Base-by-base conservation (phyloP, 2,329 filamentous ascomycete species). In the Aspergillus piperis region DNA sequence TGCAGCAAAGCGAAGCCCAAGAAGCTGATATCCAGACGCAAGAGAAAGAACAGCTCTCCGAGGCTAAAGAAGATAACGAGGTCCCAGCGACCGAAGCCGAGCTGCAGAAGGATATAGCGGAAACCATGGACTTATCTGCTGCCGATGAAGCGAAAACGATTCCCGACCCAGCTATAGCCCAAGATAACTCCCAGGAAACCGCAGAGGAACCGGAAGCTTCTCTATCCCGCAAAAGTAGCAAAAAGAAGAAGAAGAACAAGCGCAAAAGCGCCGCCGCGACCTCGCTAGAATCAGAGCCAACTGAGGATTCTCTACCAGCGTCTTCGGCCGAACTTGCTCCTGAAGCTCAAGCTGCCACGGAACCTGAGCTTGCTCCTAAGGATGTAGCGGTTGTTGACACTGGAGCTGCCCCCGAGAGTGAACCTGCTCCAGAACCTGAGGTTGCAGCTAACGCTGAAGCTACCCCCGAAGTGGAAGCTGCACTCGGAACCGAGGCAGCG, bases 161-260 rank as follows among this genome's bases (percentile, higher is more conserved):
- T 13, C 11, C 42, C 23, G n/a, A 42, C 21, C 6, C n/a, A 7
- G 13, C 13, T 27, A 27, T n/a, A n/a, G 27, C 32, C 8, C 13
- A 52, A 36, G 54, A 49, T 7, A 61, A 58, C 17, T 15, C 44
- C 15, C 47, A 55, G 4, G 13, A n/a, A 10, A 52, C 19, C 27
- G 17, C 54, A 3, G 10, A 30, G 2, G 63, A 63, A 39, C 10
- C 48, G 19, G 65, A 67, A 36, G 19, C 49, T 49, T n/a, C 57
- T 10, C 51, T 63, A 5, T 59, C 59, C 5, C 63, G 64, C 39
- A 66, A 64, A 32, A 55, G 17, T 21, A 66, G 64, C 59, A 70
- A 66, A 39, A 66, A 66, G 57, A 67, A 64, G 56, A 67, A 67
- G 58, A 68, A 69, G 48, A 69, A 66, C 48, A 66, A 63, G 58